Base-by-base conservation (phyloP, 2,329 filamentous ascomycete species). In the Ophiostoma sp. region DNA sequence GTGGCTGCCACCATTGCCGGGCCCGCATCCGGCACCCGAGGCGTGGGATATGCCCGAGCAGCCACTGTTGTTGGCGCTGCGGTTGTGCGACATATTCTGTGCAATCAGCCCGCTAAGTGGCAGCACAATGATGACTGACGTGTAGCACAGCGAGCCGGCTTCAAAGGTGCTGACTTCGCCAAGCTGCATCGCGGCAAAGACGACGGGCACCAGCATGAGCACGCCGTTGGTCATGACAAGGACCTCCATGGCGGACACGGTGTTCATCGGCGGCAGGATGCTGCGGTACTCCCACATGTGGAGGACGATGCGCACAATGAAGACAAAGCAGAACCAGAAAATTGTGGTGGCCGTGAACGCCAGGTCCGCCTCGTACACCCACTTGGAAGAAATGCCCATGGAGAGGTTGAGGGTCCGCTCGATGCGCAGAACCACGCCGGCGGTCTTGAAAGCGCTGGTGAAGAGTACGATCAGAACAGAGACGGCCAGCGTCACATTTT, bases 141-240 rank as follows among this genome's bases (percentile, higher is more conserved):
- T 84, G 58, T 80, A 75, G 0, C 81, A 80, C 49, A 85, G 75
- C 1, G 83, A 84, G 36, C 78, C 82, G 18, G 82, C 74, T 70
- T 85, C 83, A 71, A 86, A 84, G 68, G 78, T 78, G 4, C 74
- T 71, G 11, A 78, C 79, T 11, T 75, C 71, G 38, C 74, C 76
- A 72, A 80, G 82, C 72, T 84, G 79, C 2, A 86, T 75, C 4
- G 77, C 78, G 1, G 82, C 78, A 70, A 86, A 85, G 68, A 85
- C 72, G 68, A 81, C 83, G n/a, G 84, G 84, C 9, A 85, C 74
- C 16, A 85, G 72, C 84, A 86, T 86, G 67, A 87, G 76, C 1
- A 85, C 71, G 11, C 83, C 84, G 49, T 86, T 86, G 65, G 83
- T 83, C 72, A 85, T 82, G 66, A 85, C 78, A 38, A 86, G 77